Base-by-base conservation (phyloP, 306 rosid genomes). In the Neltuma alba region DNA sequence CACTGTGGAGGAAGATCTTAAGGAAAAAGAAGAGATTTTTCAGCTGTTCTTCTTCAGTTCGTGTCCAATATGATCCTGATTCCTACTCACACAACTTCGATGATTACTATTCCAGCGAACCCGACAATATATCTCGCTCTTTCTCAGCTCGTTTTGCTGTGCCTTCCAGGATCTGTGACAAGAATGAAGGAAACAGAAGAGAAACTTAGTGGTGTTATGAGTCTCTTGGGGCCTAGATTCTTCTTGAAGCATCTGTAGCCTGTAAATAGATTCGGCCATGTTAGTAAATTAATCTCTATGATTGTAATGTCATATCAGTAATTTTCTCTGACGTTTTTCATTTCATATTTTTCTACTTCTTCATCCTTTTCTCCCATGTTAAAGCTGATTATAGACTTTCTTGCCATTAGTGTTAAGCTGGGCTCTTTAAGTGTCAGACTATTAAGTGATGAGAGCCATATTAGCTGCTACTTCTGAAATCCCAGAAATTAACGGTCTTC, bases 101-200 rank as follows among this genome's bases (percentile, higher is more conserved):
- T 85, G 88, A 88, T 50, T 92, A 91, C 15, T 79, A 66, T 38
- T 83, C 77, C 23, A 79, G 65, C 0, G 93, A 94, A 28, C 85
- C 89, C 0, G 97, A 92, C 60, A 77, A 67, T 16, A 52, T 83
- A 40, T 88, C 84, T 18, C 84, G 94, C 0, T 92, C 97, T 7
- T 94, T 94, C 89, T 92, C 98, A 0, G 97, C 94, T 72, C 76
- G 93, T 52, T 94, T 90, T 57, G 94, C 97, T 71, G 88, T 83
- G 82, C 91, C 90, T 5, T 75, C 86, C 3, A 79, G 70, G 76
- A 62, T 80, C 70, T 80, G 81, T 31, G 75, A 79, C 34, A 76
- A 65, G 48, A 58, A 18, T 27, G 75, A 74, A 57, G 55, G 66
- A 50, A 18, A 48, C 65, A 34, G 54, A 42, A 54, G 38, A 75